Percentiles rank a stretch among this genome's conserved stretches.
Conservation (phyloP, 345 rosid species). For the Euclidium syriacum region DNA sequence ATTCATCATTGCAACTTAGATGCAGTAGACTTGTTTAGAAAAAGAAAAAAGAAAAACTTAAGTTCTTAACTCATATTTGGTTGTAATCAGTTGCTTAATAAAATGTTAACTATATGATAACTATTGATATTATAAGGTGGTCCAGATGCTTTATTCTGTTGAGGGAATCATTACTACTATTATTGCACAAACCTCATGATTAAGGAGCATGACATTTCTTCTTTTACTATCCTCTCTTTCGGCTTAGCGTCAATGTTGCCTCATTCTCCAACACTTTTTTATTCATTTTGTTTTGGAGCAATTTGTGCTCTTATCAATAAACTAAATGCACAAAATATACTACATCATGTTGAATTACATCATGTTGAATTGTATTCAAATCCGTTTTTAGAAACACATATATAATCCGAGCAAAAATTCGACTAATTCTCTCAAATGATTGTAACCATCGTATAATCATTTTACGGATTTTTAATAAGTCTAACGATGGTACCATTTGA, state of each 20-base stretch:
- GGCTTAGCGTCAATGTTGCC: background rate
- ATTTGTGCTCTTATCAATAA: background rate
- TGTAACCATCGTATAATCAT: no score
- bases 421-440: no score
- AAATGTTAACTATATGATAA: conserved; percentile 8
- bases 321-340: background rate
- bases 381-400: no score
- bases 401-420: no score
- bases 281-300: background rate
- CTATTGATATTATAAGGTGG: conserved; percentile 1
- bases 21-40: conserved; percentile 1
- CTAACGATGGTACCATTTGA: no score
- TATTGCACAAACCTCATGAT: conserved; percentile 31
- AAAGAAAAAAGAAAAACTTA: background rate
- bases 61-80: conserved; percentile 19
- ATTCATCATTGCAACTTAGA: conserved; percentile 9
- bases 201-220: conserved; percentile 25
- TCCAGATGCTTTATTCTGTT: conserved; percentile 22
- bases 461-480: no score
- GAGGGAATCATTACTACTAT: conserved; percentile 24
- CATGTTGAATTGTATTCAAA: background rate
- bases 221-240: conserved; percentile 13
- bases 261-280: conserved; percentile 22
- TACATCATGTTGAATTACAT: background rate
- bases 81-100: conserved; percentile 17